A percentile compares a stretch with the other conserved stretches of the same genome.
Evolutionary conservation across 192 early-diverging fungal genomes (phyloP).

Genomic region (Coemansia sp.): DNA sequence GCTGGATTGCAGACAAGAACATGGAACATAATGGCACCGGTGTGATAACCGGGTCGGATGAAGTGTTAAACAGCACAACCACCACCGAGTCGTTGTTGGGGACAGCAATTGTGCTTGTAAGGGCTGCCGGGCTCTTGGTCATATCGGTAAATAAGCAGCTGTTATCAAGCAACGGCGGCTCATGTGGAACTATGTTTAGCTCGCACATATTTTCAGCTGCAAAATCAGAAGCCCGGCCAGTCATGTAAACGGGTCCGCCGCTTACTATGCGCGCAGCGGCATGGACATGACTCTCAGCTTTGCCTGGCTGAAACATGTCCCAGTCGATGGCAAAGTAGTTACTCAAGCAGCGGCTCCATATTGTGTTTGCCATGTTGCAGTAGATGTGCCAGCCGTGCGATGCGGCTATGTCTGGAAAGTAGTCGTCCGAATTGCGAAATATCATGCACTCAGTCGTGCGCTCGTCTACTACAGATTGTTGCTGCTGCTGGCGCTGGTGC

Average conservation of each 20-base stretch:
- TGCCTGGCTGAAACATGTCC: conserved; percentile 61
- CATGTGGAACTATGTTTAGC: neutral
- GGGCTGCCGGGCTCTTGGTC: conserved; percentile 11
- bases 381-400: conserved; percentile 60
- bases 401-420: conserved; percentile 46
- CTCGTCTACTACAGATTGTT: neutral
- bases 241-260: conserved; percentile 60
- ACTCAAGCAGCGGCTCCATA: conserved; percentile 44
- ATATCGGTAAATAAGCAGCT: conserved; percentile 32
- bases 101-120: conserved; percentile 7
- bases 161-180: conserved; percentile 12
- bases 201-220: neutral
- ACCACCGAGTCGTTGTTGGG: conserved; percentile 1
- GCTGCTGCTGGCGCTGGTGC: no score
- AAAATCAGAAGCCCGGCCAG: conserved; percentile 29
- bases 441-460: neutral
- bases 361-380: conserved; percentile 53
- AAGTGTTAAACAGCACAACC: conserved; percentile 22
- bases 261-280: conserved; percentile 51
- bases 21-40: conserved; percentile 6
- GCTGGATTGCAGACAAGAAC: neutral
- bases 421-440: conserved; percentile 59
- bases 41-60: conserved; percentile 6
- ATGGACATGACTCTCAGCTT: conserved; percentile 49
- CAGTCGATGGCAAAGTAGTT: conserved; percentile 44